Conservation (phyloP, 2,329 filamentous ascomycete genomes). For the Ophiocordyceps sinensis region DNA sequence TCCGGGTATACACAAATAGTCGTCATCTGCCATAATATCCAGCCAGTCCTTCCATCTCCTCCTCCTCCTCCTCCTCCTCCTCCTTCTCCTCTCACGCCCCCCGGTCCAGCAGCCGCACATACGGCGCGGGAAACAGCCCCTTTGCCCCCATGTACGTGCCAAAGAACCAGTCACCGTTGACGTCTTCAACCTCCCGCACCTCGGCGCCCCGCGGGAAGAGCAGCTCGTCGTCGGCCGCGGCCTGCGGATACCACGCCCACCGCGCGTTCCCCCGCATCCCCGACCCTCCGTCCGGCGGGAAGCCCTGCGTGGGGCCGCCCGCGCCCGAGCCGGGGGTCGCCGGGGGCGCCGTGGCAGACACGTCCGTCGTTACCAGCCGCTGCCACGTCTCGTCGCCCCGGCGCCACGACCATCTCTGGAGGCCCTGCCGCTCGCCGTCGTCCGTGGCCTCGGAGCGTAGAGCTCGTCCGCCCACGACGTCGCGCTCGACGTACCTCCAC, state of each 20-base stretch:
- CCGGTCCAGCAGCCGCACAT: slow-evolving; percentile 39
- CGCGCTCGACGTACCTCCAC: slow-evolving; percentile 50
- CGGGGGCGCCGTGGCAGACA: slow-evolving; percentile 27
- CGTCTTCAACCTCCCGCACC: slow-evolving; percentile 68
- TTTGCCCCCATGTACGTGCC: slow-evolving; percentile 70
- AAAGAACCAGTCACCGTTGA: slow-evolving; percentile 84
- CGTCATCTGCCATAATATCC: too few relatives aligned
- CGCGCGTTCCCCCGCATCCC: slow-evolving; percentile 49
- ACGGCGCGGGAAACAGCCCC: slow-evolving; percentile 69
- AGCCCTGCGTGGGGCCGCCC: slow-evolving; percentile 19
- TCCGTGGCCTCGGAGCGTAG: slow-evolving; percentile 44
- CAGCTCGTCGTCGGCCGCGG: slow-evolving; percentile 56
- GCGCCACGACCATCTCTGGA: slow-evolving; percentile 40
- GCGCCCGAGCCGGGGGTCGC: slow-evolving; percentile 12
- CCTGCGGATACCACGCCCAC: slow-evolving; percentile 67
- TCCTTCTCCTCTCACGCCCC: background rate
- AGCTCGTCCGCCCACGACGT: slow-evolving; percentile 63
- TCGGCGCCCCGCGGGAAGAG: slow-evolving; percentile 73
- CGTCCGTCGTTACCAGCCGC: slow-evolving; percentile 36
- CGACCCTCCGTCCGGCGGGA: slow-evolving; percentile 63
- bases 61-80: background rate
- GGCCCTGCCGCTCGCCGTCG: slow-evolving; percentile 14
- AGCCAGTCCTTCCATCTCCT: background rate
- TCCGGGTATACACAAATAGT: too few relatives aligned
- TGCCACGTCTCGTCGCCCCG: slow-evolving; percentile 23